phyloP scores from a whole-genome alignment of 73 alveolate species.

The Tetrahymena thermophila region DNA sequence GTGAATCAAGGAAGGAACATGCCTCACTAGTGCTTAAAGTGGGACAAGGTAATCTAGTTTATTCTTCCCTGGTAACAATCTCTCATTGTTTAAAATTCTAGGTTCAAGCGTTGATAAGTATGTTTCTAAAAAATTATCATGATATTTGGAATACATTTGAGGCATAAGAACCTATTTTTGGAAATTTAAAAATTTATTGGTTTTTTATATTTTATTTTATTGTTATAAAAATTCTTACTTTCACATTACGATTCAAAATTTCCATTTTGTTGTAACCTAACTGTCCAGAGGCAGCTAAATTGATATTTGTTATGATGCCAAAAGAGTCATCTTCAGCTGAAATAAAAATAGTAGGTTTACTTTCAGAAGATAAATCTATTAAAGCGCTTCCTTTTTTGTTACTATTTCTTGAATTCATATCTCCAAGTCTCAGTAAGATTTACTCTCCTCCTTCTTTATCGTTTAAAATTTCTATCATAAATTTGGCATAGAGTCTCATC shows the following conservation, averaged over 20 bases:
- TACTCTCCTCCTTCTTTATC: slow-evolving; percentile 18
- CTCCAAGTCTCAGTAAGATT: slow-evolving; percentile 8
- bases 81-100: slow-evolving; percentile 29
- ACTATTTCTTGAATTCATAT: slow-evolving; percentile 25
- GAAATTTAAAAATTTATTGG: neutral
- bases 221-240: neutral
- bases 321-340: slow-evolving; percentile 41
- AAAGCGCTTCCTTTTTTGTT: slow-evolving; percentile 14
- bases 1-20: slow-evolving; percentile 44
- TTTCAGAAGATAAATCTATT: slow-evolving; percentile 37
- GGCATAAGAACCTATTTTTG: slow-evolving; percentile 38
- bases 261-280: slow-evolving; percentile 35
- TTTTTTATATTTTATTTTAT: neutral
- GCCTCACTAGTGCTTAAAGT: slow-evolving; percentile 10
- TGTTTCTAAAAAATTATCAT: slow-evolving; percentile 34
- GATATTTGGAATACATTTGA: slow-evolving; percentile 20
- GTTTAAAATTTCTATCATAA: slow-evolving; percentile 28
- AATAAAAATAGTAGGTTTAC: slow-evolving; percentile 22
- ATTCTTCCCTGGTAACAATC: slow-evolving; percentile 19
- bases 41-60: slow-evolving; percentile 40
- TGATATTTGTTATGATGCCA: slow-evolving; percentile 25
- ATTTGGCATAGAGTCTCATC: slow-evolving; percentile 30
- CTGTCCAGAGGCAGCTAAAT: slow-evolving; percentile 33
- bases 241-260: slow-evolving; percentile 23
- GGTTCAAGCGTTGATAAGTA: slow-evolving; percentile 34